A percentile compares a stretch with the other conserved stretches of the same genome.
These are phyloP conservation scores for Euphrasia confusa DNA, from an alignment of 257 asterid species.

Conservation along the genomic window DNA sequence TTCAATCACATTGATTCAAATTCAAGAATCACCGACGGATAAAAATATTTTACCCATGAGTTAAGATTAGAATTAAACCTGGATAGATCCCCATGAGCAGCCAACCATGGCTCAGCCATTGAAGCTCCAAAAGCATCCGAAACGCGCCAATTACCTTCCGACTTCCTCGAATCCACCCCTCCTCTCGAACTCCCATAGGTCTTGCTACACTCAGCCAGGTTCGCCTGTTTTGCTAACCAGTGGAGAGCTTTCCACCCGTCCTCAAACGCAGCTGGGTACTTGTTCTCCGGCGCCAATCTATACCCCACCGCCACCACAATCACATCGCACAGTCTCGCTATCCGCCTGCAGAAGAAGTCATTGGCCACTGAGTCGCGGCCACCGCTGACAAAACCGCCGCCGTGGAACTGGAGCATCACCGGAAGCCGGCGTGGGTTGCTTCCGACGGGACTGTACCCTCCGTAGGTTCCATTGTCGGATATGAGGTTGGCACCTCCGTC, in stretches of 20 bases:
- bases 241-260: constrained; percentile 87
- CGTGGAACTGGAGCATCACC: constrained; percentile 87
- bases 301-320: constrained; percentile 91
- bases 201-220: constrained; percentile 79
- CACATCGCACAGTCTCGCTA: constrained; percentile 80
- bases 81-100: constrained; percentile 96
- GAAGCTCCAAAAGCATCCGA: constrained; percentile 93
- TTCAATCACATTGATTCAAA: too few relatives aligned
- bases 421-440: constrained; percentile 49
- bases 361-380: constrained; percentile 76
- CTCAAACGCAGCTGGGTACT: constrained; percentile 81
- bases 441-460: constrained; percentile 67
- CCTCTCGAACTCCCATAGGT: constrained; percentile 49
- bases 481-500: constrained; percentile 46
- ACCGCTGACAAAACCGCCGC: constrained; percentile 89
- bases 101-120: constrained; percentile 95
- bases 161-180: constrained; percentile 55
- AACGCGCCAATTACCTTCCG: constrained; percentile 56
- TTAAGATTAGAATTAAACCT: constrained; percentile 41
- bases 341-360: constrained; percentile 79
- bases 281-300: constrained; percentile 82
- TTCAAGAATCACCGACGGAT: too few relatives aligned
- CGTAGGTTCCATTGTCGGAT: constrained; percentile 49
- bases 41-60: constrained; percentile 5
- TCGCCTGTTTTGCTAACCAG: constrained; percentile 89